Base-by-base conservation (phyloP, 2,329 filamentous ascomycete species). In the Sphaceloma murrayae region DNA sequence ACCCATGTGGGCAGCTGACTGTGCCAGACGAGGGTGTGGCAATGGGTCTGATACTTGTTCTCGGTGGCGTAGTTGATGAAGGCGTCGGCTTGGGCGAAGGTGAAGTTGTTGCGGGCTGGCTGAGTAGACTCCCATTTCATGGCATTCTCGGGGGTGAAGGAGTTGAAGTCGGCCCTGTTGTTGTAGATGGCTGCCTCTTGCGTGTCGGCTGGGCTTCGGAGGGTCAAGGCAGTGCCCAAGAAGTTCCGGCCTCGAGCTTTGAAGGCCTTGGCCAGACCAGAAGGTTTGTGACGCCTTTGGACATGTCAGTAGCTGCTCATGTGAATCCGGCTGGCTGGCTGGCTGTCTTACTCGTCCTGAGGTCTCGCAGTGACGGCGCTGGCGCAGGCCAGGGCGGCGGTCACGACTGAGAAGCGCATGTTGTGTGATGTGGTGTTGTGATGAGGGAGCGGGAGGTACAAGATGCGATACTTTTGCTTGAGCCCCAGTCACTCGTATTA, bases 21-120 rank as follows among this genome's bases (percentile, higher is more conserved):
- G 52, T 66, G 57, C 65, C 65, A 67, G 3, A 67, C 62, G 4
- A 66, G 53, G 6, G 52, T 65, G 49, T 67, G 64, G 56, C 65
- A 67, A 34, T 62, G 53, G 45, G 62, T 54, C 42, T 59, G 51
- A 34, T 61, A 56, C 19, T 58, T 54, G 50, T 66, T 59, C 32
- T 55, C 51, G n/a, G 55, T 55, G 3, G 62, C 62, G 34, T 58
- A 61, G 39, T 63, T 55, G 26, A 58, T 56, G 49, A 62, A 49
- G 22, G 53, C 53, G 48, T 65, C 62, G 11, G 56, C 59, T 29
- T 52, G 55, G 3, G 48, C 48, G 45, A 56, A 64, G 45, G 50
- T 61, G 49, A 66, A 66, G 21, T 54, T 49, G 43, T 54, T 54
- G 3, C 55, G 58, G 11, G 51, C 51, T 7, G 61, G 58, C 51